Evolutionary conservation across 108 stramenopile species (phyloP).

Genomic region (Skeletonema grethae): DNA sequence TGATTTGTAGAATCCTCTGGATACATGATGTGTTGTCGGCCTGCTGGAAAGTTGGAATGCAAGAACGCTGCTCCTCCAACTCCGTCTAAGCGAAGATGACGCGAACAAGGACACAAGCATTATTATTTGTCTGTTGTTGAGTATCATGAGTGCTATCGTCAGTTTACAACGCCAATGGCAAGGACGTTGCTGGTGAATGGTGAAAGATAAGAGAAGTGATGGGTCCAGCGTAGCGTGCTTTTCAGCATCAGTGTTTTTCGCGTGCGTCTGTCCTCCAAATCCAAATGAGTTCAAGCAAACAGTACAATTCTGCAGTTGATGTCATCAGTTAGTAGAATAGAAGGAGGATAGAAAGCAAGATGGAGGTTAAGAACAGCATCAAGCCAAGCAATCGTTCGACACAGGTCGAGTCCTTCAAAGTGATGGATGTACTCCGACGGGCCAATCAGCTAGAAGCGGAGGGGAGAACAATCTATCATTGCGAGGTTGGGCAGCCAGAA

Average conservation of each 20-base stretch:
- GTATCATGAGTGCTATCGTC: not conserved
- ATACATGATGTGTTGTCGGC: not conserved
- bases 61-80: not conserved
- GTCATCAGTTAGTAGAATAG: too few species aligned
- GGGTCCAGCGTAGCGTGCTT: too few species aligned
- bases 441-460: conserved; percentile 77
- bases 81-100: not conserved
- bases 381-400: conserved; percentile 22
- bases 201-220: too few species aligned
- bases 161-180: not conserved
- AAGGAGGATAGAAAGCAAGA: too few species aligned
- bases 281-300: too few species aligned
- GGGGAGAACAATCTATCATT: conserved; percentile 69
- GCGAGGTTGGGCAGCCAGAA: conserved; percentile 92
- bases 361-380: conserved; percentile 1
- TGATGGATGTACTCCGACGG: conserved; percentile 86
- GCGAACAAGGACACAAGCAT: not conserved
- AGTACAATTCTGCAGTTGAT: too few species aligned
- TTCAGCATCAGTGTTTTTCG: too few species aligned
- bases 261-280: too few species aligned
- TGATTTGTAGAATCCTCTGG: not conserved
- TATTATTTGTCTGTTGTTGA: not conserved
- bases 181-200: not conserved
- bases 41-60: not conserved
- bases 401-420: conserved; percentile 85